These are phyloP conservation scores for Pichia sp. DNA, from an alignment of 1,139 yeast genomes.

Conservation along the genomic window DNA sequence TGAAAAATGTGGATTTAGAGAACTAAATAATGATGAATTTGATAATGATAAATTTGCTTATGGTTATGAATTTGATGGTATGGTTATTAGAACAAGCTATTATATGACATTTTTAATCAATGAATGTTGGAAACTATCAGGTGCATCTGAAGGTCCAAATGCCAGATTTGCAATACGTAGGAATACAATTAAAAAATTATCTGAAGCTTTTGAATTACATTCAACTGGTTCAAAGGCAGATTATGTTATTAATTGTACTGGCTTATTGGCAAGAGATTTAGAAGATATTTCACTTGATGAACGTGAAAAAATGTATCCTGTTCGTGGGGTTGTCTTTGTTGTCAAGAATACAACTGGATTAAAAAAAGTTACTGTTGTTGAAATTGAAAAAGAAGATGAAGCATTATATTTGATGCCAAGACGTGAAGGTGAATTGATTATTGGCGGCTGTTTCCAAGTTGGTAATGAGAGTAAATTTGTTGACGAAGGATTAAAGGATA, in stretches of 20 bases:
- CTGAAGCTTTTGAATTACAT: slow-evolving; percentile 22
- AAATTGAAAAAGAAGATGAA: slow-evolving; percentile 33
- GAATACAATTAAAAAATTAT: slow-evolving; percentile 17
- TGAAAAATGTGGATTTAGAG: slow-evolving; percentile 27
- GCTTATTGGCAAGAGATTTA: slow-evolving; percentile 36
- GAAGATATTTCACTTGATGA: slow-evolving; percentile 30
- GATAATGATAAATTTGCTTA: slow-evolving; percentile 26
- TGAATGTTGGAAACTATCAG: slow-evolving; percentile 29
- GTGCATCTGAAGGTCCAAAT: slow-evolving; percentile 18
- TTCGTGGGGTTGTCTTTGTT: slow-evolving; percentile 40
- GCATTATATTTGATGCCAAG: slow-evolving; percentile 45
- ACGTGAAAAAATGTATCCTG: slow-evolving; percentile 31
- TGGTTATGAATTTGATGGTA: slow-evolving; percentile 42
- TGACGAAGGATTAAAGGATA: slow-evolving; percentile 34
- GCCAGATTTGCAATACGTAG: slow-evolving; percentile 34
- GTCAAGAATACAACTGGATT: slow-evolving; percentile 33
- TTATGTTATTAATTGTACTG: slow-evolving; percentile 44
- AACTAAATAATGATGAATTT: slow-evolving; percentile 30
- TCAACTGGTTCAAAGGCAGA: slow-evolving; percentile 23
- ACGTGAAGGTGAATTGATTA: slow-evolving; percentile 47
- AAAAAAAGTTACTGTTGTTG: slow-evolving; percentile 23
- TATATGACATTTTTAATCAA: slow-evolving; percentile 42
- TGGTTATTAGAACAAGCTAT: slow-evolving; percentile 44
- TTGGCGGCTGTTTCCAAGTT: slow-evolving; percentile 44
- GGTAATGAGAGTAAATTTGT: slow-evolving; percentile 27